Conservation (phyloP, 2,329 filamentous ascomycete species). For the Xylariaceae sp. region DNA sequence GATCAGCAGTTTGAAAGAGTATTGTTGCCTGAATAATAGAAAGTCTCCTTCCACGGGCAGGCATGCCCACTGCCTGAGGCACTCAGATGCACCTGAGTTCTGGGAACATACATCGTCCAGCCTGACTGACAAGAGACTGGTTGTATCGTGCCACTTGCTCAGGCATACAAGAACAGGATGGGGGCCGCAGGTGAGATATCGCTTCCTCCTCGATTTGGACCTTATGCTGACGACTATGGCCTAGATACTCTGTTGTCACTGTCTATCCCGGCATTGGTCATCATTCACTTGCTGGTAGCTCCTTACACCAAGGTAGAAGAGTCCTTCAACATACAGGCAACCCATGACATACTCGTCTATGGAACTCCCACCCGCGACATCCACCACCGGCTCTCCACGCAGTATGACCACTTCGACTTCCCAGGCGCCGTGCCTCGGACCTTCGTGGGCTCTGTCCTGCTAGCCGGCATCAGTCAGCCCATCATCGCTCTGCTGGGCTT, state of each 20-base stretch:
- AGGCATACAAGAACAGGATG: too few species aligned
- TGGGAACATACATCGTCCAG: too few species aligned
- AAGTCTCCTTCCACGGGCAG: too few species aligned
- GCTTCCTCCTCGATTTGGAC: too few species aligned
- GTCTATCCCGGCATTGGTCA: constrained; percentile 54
- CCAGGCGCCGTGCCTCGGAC: constrained; percentile 87
- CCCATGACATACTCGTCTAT: constrained; percentile 80
- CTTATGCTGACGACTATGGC: too few species aligned
- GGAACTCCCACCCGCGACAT: constrained; percentile 59
- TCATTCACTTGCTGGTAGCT: constrained; percentile 63
- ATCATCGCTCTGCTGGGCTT: constrained; percentile 51
- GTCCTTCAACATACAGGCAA: constrained; percentile 93
- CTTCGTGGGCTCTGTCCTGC: constrained; percentile 72
- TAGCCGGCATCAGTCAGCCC: constrained; percentile 67
- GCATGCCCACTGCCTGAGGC: too few species aligned
- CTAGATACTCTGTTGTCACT: constrained; percentile 41
- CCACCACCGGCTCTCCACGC: constrained; percentile 43
- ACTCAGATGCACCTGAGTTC: too few species aligned
- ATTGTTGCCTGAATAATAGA: too few species aligned
- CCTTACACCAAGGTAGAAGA: constrained; percentile 98
- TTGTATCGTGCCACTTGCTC: too few species aligned
- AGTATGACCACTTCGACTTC: constrained; percentile 87
- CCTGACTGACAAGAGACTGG: too few species aligned
- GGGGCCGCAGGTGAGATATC: too few species aligned
- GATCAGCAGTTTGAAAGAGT: too few species aligned